Evolutionary conservation across 176 grass and related monocot species (phyloP).

Genomic region (Aegilops sharonensis): DNA sequence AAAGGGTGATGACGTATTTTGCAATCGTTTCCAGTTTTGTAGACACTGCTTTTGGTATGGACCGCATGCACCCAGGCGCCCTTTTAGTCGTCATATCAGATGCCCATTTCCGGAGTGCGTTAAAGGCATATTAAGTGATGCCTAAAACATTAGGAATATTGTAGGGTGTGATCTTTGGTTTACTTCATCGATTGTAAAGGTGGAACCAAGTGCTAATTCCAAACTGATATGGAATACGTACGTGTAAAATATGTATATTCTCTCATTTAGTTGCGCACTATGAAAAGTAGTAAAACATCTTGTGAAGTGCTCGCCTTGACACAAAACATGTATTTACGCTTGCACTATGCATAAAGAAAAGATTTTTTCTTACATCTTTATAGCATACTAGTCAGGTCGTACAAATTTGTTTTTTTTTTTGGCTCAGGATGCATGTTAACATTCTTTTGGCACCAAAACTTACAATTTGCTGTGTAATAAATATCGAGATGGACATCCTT

Average conservation of each 20-base stretch:
- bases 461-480: too few relatives aligned
- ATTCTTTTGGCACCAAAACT: too few relatives aligned
- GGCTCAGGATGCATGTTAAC: too few relatives aligned
- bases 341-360: neutral
- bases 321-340: neutral
- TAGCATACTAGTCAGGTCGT: too few relatives aligned
- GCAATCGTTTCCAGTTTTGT: neutral
- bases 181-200: neutral
- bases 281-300: neutral
- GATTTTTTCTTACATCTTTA: too few relatives aligned
- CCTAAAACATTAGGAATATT: neutral
- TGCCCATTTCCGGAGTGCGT: neutral
- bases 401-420: too few relatives aligned
- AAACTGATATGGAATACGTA: neutral
- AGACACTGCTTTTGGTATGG: conserved; percentile 29
- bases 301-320: too few relatives aligned
- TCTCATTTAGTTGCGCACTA: neutral
- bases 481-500: too few relatives aligned
- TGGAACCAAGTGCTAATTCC: neutral
- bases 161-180: neutral
- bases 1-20: conserved; percentile 16
- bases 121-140: too few relatives aligned
- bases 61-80: neutral
- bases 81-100: neutral
- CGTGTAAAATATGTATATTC: neutral